Evolutionary conservation across 352 stramenopile species (phyloP).

Genomic region (Globisporangium rhizosaccharum): DNA sequence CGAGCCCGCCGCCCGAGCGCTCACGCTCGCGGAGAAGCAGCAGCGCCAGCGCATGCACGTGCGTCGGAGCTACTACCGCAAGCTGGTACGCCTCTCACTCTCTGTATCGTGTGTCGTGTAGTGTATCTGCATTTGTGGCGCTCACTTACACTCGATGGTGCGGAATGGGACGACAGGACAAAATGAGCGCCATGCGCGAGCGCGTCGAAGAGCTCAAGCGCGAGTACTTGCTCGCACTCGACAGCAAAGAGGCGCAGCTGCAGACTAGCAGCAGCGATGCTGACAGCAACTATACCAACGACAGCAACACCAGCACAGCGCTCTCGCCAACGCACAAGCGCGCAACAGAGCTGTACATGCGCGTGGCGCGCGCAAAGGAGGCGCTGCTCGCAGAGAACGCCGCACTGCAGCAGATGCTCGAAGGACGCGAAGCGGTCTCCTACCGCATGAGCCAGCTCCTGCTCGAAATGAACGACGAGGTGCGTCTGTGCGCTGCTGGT

Average conservation of each 20-base stretch:
- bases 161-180: constrained; percentile 15
- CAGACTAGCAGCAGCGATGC: too few relatives aligned
- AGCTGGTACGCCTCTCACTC: constrained; percentile 15
- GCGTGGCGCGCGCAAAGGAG: constrained; percentile 47
- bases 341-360: constrained; percentile 26
- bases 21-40: constrained; percentile 38
- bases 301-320: background rate
- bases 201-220: constrained; percentile 25
- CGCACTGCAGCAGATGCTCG: constrained; percentile 31
- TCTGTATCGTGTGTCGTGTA: too few relatives aligned
- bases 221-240: constrained; percentile 22
- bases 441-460: constrained; percentile 29
- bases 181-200: constrained; percentile 27
- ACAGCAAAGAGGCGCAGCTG: too few relatives aligned
- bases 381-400: constrained; percentile 44
- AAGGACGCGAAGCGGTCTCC: constrained; percentile 31
- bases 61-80: constrained; percentile 38
- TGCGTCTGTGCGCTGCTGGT: background rate
- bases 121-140: too few relatives aligned
- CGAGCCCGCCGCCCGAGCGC: background rate
- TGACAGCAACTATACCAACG: background rate
- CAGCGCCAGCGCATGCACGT: constrained; percentile 56
- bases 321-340: background rate
- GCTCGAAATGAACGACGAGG: constrained; percentile 24
- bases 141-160: too few relatives aligned